A percentile compares a stretch with the other conserved stretches of the same genome.
phyloP scores from a whole-genome alignment of 768 basidiomycete species.

The Tephrocybe sp. region DNA sequence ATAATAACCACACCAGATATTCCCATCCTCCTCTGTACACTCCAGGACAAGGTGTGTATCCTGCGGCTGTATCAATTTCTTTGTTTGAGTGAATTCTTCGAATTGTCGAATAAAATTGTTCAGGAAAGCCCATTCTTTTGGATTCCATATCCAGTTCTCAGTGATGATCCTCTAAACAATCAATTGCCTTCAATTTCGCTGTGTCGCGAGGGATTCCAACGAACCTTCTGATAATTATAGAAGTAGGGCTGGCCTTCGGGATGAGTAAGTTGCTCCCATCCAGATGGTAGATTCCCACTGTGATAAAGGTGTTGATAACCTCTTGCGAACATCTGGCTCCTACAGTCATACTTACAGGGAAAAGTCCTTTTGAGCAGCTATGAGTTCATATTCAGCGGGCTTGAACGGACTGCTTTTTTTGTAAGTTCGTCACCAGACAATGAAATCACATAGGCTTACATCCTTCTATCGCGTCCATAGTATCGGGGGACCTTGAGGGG shows the following conservation, averaged over 20 bases:
- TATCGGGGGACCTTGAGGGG: neutral
- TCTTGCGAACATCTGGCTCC: neutral
- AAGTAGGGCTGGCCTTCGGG: conserved; percentile 11
- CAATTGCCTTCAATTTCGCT: neutral
- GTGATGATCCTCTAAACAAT: conserved; percentile 5
- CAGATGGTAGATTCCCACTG: conserved; percentile 4
- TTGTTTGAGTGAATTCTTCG: conserved; percentile 2
- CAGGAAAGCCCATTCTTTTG: neutral
- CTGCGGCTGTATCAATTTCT: too few relatives aligned
- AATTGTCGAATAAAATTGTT: neutral
- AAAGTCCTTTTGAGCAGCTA: neutral
- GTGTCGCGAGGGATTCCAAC: neutral
- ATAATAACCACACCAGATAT: too few relatives aligned
- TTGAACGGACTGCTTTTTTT: neutral
- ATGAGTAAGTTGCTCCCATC: conserved; percentile 9
- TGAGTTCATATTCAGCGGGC: neutral
- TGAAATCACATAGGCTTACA: neutral
- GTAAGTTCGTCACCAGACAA: neutral
- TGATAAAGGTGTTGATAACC: neutral
- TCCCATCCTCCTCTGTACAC: too few relatives aligned
- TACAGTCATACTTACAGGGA: conserved; percentile 1
- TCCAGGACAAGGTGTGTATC: too few relatives aligned
- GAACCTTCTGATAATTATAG: conserved; percentile 3
- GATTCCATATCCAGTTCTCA: conserved; percentile 9
- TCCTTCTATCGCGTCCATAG: neutral